These are phyloP conservation scores for Furcasterigmium sp. DNA, from an alignment of 2,329 filamentous ascomycete genomes.

Conservation along the genomic window DNA sequence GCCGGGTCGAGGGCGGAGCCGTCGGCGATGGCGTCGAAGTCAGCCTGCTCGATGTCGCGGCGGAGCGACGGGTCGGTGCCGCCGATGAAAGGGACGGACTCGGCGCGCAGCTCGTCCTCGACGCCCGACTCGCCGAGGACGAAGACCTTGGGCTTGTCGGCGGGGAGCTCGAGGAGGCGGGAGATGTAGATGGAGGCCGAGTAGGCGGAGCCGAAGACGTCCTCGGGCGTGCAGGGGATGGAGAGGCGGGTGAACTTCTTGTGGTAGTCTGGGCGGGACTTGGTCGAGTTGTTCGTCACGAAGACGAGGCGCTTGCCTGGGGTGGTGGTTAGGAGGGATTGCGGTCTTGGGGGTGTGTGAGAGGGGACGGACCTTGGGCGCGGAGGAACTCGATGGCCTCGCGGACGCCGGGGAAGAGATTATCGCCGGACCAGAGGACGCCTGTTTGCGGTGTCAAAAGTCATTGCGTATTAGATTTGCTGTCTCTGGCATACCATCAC, in stretches of 20 bases:
- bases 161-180: conserved; percentile 75
- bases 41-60: conserved; percentile 72
- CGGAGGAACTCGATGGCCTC: conserved; percentile 82
- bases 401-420: conserved; percentile 77
- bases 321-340: not conserved
- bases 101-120: conserved; percentile 77
- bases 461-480: conserved; percentile 2
- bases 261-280: conserved; percentile 86
- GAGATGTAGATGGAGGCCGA: conserved; percentile 94
- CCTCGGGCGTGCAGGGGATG: conserved; percentile 75
- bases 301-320: conserved; percentile 88
- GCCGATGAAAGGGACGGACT: conserved; percentile 75
- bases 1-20: conserved; percentile 74
- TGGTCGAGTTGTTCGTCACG: conserved; percentile 98
- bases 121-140: conserved; percentile 89
- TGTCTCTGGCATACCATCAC: conserved; percentile 68
- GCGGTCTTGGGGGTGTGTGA: conserved; percentile 7
- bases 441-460: conserved; percentile 47
- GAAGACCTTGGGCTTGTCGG: conserved; percentile 86
- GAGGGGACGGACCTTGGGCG: conserved; percentile 57
- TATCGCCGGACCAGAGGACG: conserved; percentile 93
- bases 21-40: conserved; percentile 75
- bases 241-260: conserved; percentile 81
- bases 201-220: conserved; percentile 95
- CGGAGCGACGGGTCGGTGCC: conserved; percentile 77